A percentile compares a stretch with the other conserved stretches of the same genome.
phyloP scores from a whole-genome alignment of 306 rosid species.

The Acacia melanoxylon region DNA sequence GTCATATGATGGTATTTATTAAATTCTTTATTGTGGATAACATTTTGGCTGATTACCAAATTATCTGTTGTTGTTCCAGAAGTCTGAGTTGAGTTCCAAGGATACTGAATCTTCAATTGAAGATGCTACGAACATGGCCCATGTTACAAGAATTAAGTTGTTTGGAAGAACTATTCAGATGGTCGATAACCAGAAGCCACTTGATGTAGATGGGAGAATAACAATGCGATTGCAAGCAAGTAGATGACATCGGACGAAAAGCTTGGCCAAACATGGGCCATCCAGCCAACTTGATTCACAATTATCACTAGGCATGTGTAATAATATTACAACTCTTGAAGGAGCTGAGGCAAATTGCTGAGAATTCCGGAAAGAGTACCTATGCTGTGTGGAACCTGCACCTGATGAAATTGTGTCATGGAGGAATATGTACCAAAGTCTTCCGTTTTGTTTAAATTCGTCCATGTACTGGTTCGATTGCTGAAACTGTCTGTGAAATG shows the following conservation, averaged over 20 bases:
- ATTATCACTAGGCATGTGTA: slow-evolving; percentile 49
- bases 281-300: slow-evolving; percentile 37
- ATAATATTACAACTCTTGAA: slow-evolving; percentile 23
- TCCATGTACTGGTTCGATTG: slow-evolving; percentile 50
- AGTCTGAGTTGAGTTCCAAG: slow-evolving; percentile 48
- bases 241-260: slow-evolving; percentile 33
- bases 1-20: background rate
- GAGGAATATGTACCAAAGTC: slow-evolving; percentile 49
- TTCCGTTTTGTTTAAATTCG: slow-evolving; percentile 34
- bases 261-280: slow-evolving; percentile 37
- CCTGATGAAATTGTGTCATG: slow-evolving; percentile 39
- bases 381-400: slow-evolving; percentile 19
- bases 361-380: slow-evolving; percentile 37
- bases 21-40: background rate
- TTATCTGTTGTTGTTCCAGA: slow-evolving; percentile 47
- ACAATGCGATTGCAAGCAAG: slow-evolving; percentile 30
- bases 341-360: slow-evolving; percentile 23
- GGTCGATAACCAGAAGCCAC: slow-evolving; percentile 38
- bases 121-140: slow-evolving; percentile 28
- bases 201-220: slow-evolving; percentile 32
- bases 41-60: slow-evolving; percentile 15
- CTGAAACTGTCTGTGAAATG: slow-evolving; percentile 40
- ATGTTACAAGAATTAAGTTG: slow-evolving; percentile 59
- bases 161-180: slow-evolving; percentile 77
- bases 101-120: slow-evolving; percentile 30